Base-by-base conservation (phyloP, 306 rosid genomes). In the Quercus aquifolioides region DNA sequence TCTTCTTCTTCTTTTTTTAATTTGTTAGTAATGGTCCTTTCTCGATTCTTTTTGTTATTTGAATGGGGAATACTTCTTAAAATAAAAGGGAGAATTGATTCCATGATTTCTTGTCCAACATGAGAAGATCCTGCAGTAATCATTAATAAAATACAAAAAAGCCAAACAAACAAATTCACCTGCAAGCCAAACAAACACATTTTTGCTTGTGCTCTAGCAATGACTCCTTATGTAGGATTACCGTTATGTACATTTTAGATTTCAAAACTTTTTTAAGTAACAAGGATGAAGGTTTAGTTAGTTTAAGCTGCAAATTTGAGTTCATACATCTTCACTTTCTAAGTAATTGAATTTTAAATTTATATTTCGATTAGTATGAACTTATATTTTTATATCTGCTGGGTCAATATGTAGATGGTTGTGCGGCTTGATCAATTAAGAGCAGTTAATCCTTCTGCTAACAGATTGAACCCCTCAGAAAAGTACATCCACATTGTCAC, bases 391-490 rank as follows among this genome's bases (percentile, higher is more conserved):
- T 59, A 18, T 77, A 49, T 35, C 30, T 73, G 46, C 59, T 74
- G 57, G 33, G 26, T 58, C 8, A 28, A 63, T 23, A 72, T 78
- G 28, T 69, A 92, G 96, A 90, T 94, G 60, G 87, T 86, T 78
- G 13, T 89, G 74, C 85, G 55, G 75, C 82, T 83, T 75, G 91
- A 87, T 74, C 85, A 91, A 77, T 23, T 94, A 79, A 78, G 86
- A 64, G 71, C 72, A n/a, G 90, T 85, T 14, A 84, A 74, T 82
- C 90, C 93, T 60, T 51, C 83, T 30, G 35, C 90, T 62, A 90
- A 86, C 69, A 86, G 80, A 71, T 77, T 83, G 86, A 89, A 89
- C 60, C 85, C 94, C 2, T 78, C 81, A 55, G 93, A 92, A 68
- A 89, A 86, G 69, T 72, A 85, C 80, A 79, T 89, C 51, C 87